Evolutionary conservation across 768 basidiomycete genomes (phyloP).

Genomic region (Plicaturopsis crispa): DNA sequence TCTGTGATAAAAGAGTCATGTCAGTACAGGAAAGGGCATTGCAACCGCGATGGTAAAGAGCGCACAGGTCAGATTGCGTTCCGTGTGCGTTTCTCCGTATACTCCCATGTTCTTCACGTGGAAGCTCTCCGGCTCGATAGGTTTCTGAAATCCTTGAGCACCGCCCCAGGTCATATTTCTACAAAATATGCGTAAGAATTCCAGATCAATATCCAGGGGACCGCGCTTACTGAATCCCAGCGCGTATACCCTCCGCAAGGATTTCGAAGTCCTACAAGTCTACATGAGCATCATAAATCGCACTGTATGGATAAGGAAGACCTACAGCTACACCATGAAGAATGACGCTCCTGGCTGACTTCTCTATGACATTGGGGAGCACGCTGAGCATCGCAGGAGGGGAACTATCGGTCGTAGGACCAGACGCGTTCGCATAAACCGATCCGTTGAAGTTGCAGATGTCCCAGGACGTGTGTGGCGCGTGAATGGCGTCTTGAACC

Average conservation of each 20-base stretch:
- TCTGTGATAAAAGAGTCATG: constrained; percentile 30
- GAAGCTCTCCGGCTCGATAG: constrained; percentile 58
- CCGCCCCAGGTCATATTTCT: constrained; percentile 44
- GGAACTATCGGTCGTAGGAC: constrained; percentile 52
- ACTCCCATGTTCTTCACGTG: constrained; percentile 65
- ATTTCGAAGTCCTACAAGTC: constrained; percentile 18
- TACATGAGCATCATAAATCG: constrained; percentile 12
- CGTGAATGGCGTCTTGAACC: constrained; percentile 59
- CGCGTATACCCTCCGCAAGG: constrained; percentile 27
- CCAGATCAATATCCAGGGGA: neutral
- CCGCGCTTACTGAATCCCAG: too few relatives aligned
- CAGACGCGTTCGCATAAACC: constrained; percentile 51
- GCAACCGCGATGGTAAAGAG: constrained; percentile 70
- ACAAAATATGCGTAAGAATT: neutral
- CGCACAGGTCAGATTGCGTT: constrained; percentile 57
- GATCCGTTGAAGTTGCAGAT: too few relatives aligned
- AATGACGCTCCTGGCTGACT: constrained; percentile 60
- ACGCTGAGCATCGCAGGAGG: constrained; percentile 56
- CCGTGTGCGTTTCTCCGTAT: constrained; percentile 54
- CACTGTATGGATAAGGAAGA: constrained; percentile 70
- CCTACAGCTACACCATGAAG: constrained; percentile 70
- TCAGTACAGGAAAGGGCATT: too few relatives aligned
- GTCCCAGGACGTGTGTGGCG: constrained; percentile 61
- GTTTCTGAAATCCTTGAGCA: constrained; percentile 65
- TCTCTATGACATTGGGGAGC: constrained; percentile 70